Evolutionary conservation across 2,329 filamentous ascomycete genomes (phyloP).

Genomic region (Pestalotiopsis fici): DNA sequence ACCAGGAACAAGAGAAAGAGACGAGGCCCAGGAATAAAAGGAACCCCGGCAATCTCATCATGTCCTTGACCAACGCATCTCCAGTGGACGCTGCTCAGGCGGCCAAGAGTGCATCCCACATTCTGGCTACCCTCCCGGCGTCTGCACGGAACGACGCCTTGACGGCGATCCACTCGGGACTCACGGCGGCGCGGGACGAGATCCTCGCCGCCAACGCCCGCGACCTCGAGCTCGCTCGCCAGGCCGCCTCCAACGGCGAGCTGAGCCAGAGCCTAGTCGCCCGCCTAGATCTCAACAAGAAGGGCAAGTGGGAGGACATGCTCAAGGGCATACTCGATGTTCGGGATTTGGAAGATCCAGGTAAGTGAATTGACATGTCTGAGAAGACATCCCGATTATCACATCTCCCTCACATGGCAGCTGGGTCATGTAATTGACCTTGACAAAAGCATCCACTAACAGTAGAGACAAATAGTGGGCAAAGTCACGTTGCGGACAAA

Average conservation of each 20-base stretch:
- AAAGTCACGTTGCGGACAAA: constrained; percentile 80
- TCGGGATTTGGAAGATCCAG: constrained; percentile 78
- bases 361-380: constrained; percentile 48
- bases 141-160: constrained; percentile 82
- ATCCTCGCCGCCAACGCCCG: constrained; percentile 86
- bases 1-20: no score
- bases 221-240: constrained; percentile 75
- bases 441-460: no score
- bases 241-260: constrained; percentile 72
- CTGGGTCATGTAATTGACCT: no score
- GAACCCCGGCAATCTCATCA: constrained; percentile 34
- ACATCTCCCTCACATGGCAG: no score
- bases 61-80: constrained; percentile 89
- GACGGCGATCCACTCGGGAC: constrained; percentile 77
- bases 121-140: constrained; percentile 77
- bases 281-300: constrained; percentile 80
- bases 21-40: no score
- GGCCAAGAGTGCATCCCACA: constrained; percentile 80
- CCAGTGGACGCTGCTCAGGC: constrained; percentile 75
- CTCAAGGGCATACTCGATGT: constrained; percentile 92
- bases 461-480: constrained; percentile 61
- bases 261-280: constrained; percentile 84
- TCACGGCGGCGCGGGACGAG: constrained; percentile 66
- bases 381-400: no score
- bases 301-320: constrained; percentile 98